Percentiles rank a stretch among this genome's conserved stretches.
Conservation (phyloP, 768 basidiomycete genomes). For the Pleurotus tuber-regium region DNA sequence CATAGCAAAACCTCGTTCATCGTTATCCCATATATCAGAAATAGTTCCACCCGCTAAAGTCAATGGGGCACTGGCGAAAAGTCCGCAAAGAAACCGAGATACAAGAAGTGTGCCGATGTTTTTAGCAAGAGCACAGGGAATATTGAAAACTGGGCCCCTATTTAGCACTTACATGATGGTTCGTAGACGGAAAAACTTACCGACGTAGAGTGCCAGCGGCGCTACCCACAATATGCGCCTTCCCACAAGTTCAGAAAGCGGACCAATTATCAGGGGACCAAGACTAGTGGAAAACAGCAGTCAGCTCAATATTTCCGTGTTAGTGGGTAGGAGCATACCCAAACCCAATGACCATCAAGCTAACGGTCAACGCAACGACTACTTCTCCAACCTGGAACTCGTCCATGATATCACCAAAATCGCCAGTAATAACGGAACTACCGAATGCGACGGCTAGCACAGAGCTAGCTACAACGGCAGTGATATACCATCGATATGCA, state of each 20-base stretch:
- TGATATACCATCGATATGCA: conserved; percentile 30
- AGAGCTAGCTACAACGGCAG: conserved; percentile 25
- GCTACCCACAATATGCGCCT: conserved; percentile 33
- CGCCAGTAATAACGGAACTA: conserved; percentile 34
- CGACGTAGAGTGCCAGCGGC: conserved; percentile 37
- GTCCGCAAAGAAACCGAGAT: conserved; percentile 36
- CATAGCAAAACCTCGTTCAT: conserved; percentile 40
- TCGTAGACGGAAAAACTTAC: conserved; percentile 15
- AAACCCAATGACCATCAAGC: conserved; percentile 35
- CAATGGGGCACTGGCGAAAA: conserved; percentile 36
- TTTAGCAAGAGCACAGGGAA: conserved; percentile 33
- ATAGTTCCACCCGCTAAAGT: conserved; percentile 38
- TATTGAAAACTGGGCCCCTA: conserved; percentile 16
- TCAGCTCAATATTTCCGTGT: conserved; percentile 12
- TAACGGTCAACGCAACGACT: conserved; percentile 30
- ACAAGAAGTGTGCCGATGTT: conserved; percentile 31
- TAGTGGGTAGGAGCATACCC: conserved; percentile 28
- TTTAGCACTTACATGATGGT: neutral
- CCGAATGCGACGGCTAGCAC: conserved; percentile 35
- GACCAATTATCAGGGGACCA: conserved; percentile 22
- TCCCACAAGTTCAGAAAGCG: conserved; percentile 36
- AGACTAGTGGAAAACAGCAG: conserved; percentile 3
- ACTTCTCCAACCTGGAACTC: conserved; percentile 30
- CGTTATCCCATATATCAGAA: conserved; percentile 36
- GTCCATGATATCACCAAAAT: conserved; percentile 29